These are phyloP conservation scores for Peziza echinospora DNA, from an alignment of 495 filamentous ascomycete species.

Conservation along the genomic window DNA sequence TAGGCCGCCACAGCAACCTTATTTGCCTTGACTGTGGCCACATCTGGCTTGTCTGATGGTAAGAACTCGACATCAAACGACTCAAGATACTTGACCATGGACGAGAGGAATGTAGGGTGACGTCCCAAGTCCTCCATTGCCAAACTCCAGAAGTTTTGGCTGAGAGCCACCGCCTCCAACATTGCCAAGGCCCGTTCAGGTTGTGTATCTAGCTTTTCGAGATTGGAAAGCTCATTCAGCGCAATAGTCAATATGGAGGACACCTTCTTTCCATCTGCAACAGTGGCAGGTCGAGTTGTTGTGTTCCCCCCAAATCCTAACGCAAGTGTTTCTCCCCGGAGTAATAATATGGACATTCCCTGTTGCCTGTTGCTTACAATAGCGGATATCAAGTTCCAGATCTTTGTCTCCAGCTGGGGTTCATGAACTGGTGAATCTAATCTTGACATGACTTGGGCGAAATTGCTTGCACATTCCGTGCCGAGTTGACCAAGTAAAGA, in stretches of 20 bases:
- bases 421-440: slow-evolving; percentile 57
- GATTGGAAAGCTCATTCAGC: slow-evolving; percentile 45
- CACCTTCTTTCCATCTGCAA: slow-evolving; percentile 18
- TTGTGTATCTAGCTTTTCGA: slow-evolving; percentile 32
- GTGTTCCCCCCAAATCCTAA: slow-evolving; percentile 36
- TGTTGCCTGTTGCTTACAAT: slow-evolving; percentile 79
- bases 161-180: slow-evolving; percentile 63
- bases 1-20: slow-evolving; percentile 54
- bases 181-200: slow-evolving; percentile 44
- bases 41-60: slow-evolving; percentile 23
- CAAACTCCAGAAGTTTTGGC: slow-evolving; percentile 86
- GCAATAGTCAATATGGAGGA: slow-evolving; percentile 54
- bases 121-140: slow-evolving; percentile 54
- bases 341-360: slow-evolving; percentile 80
- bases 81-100: slow-evolving; percentile 46
- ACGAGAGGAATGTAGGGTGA: slow-evolving; percentile 46
- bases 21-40: slow-evolving; percentile 30
- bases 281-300: too few species aligned
- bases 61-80: slow-evolving; percentile 31
- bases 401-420: slow-evolving; percentile 34
- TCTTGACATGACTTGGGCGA: slow-evolving; percentile 53
- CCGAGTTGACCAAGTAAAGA: slow-evolving; percentile 78
- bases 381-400: slow-evolving; percentile 74
- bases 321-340: slow-evolving; percentile 60
- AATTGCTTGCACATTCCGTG: slow-evolving; percentile 55